Percentiles rank a stretch among this genome's conserved stretches.
Evolutionary conservation across 148 eudicot genomes (phyloP).

Genomic region (Dianthus caryophyllus): DNA sequence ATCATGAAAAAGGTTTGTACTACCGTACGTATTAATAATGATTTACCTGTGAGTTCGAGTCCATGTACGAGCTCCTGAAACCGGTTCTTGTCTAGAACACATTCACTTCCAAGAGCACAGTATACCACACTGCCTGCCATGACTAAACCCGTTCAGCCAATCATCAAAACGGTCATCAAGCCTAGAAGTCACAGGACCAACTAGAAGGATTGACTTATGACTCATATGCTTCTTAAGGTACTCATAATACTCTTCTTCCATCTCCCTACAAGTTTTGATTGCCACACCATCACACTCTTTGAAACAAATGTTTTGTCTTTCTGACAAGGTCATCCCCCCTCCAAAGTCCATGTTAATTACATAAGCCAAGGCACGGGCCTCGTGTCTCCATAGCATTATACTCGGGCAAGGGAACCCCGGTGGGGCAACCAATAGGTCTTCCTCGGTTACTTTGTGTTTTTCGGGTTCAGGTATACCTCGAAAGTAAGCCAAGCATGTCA

Average conservation of each 20-base stretch:
- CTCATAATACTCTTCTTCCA: slow-evolving; percentile 12
- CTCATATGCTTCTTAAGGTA: not conserved
- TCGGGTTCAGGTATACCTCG: not conserved
- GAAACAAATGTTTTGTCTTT: not conserved
- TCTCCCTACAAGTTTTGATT: slow-evolving; percentile 16
- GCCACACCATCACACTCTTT: slow-evolving; percentile 19
- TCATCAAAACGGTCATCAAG: slow-evolving; percentile 32
- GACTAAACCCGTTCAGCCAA: slow-evolving; percentile 33
- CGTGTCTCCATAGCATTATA: not conserved
- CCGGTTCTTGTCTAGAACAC: slow-evolving; percentile 23
- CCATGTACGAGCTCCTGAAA: slow-evolving; percentile 44
- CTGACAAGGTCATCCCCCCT: not conserved
- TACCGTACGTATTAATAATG: too few relatives aligned
- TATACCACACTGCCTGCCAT: slow-evolving; percentile 31
- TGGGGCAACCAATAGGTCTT: slow-evolving; percentile 12
- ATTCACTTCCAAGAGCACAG: slow-evolving; percentile 55
- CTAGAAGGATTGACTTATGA: slow-evolving; percentile 11
- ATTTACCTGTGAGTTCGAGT: slow-evolving; percentile 40
- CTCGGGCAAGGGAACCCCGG: slow-evolving; percentile 1
- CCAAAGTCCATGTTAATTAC: not conserved
- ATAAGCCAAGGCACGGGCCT: slow-evolving; percentile 7
- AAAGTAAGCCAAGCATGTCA: slow-evolving; percentile 1
- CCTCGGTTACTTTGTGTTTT: not conserved
- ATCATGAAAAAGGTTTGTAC: too few relatives aligned
- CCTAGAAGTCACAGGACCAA: slow-evolving; percentile 30